Percentiles rank a stretch among this genome's conserved stretches.
Evolutionary conservation across 2,329 filamentous ascomycete genomes (phyloP).

Genomic region (Beauveria caledonica): DNA sequence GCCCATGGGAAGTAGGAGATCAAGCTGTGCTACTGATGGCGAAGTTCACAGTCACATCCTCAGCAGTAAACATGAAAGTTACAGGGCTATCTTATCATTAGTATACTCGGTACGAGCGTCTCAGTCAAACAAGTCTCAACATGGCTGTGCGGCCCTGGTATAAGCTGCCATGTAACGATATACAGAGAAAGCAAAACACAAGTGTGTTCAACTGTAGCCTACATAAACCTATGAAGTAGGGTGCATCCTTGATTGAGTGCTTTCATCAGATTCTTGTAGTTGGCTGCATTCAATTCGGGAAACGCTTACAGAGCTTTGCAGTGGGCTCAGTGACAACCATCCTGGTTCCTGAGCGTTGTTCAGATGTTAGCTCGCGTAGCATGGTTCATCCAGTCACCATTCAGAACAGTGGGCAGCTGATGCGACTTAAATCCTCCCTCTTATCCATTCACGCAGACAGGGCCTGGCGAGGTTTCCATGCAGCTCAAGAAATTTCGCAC

Average conservation of each 20-base stretch:
- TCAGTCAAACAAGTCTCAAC: neutral
- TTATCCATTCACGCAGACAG: neutral
- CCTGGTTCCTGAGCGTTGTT: neutral
- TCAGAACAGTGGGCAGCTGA: neutral
- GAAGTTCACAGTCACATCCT: neutral
- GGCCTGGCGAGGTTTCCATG: neutral
- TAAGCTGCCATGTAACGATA: too few relatives aligned
- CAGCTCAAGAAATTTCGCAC: neutral
- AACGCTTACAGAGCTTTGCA: too few relatives aligned
- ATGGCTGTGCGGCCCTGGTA: too few relatives aligned
- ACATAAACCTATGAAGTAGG: too few relatives aligned
- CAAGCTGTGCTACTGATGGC: slow-evolving; percentile 5
- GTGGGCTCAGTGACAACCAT: too few relatives aligned
- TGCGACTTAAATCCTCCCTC: neutral
- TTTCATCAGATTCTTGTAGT: too few relatives aligned
- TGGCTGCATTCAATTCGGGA: too few relatives aligned
- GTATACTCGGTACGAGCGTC: neutral
- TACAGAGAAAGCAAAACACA: too few relatives aligned
- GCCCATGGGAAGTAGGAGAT: slow-evolving; percentile 1
- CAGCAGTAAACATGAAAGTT: neutral
- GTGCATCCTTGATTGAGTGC: too few relatives aligned
- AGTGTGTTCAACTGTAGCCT: too few relatives aligned
- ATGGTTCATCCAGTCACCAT: neutral
- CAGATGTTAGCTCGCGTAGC: neutral
- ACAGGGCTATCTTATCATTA: neutral